A percentile compares a stretch with the other conserved stretches of the same genome.
phyloP scores from a whole-genome alignment of 495 filamentous ascomycete species.

The Penicillium desertorum region DNA sequence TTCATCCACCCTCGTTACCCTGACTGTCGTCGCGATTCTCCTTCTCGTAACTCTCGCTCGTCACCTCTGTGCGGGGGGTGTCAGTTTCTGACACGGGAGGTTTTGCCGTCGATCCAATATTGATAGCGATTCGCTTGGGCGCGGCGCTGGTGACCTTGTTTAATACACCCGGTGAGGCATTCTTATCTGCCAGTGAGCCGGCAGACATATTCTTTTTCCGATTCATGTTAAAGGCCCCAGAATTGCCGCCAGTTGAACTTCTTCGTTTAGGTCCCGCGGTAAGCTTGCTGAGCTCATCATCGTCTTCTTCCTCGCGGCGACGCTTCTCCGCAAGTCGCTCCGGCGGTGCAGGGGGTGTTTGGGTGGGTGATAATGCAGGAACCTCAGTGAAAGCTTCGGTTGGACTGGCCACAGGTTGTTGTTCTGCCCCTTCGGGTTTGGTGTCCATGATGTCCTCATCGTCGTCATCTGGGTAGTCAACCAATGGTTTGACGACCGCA shows the following conservation, averaged over 20 bases:
- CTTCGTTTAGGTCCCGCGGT: slow-evolving; percentile 64
- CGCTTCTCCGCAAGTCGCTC: slow-evolving; percentile 89
- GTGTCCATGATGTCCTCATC: slow-evolving; percentile 60
- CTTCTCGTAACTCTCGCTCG: slow-evolving; percentile 36
- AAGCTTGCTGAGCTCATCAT: slow-evolving; percentile 75
- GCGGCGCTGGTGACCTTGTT: slow-evolving; percentile 31
- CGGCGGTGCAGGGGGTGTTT: slow-evolving; percentile 45
- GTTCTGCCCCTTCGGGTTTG: slow-evolving; percentile 31
- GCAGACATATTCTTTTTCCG: slow-evolving; percentile 43
- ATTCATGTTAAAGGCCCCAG: slow-evolving; percentile 36
- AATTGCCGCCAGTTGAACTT: slow-evolving; percentile 47
- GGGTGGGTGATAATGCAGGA: slow-evolving; percentile 32
- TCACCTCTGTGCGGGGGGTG: slow-evolving; percentile 15
- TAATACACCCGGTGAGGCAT: slow-evolving; percentile 22
- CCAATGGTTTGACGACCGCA: slow-evolving; percentile 68
- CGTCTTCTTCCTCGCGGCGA: slow-evolving; percentile 84
- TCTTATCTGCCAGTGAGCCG: slow-evolving; percentile 37
- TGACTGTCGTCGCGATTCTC: slow-evolving; percentile 38
- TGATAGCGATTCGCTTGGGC: slow-evolving; percentile 55
- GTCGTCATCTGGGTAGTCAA: slow-evolving; percentile 90
- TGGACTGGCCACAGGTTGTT: slow-evolving; percentile 20
- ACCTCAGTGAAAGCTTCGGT: slow-evolving; percentile 25
- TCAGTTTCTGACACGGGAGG: slow-evolving; percentile 16
- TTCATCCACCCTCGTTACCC: slow-evolving; percentile 30
- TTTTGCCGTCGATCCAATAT: slow-evolving; percentile 34